Base-by-base conservation (phyloP, 2,329 filamentous ascomycete species). In the Beauveria brongniartii region DNA sequence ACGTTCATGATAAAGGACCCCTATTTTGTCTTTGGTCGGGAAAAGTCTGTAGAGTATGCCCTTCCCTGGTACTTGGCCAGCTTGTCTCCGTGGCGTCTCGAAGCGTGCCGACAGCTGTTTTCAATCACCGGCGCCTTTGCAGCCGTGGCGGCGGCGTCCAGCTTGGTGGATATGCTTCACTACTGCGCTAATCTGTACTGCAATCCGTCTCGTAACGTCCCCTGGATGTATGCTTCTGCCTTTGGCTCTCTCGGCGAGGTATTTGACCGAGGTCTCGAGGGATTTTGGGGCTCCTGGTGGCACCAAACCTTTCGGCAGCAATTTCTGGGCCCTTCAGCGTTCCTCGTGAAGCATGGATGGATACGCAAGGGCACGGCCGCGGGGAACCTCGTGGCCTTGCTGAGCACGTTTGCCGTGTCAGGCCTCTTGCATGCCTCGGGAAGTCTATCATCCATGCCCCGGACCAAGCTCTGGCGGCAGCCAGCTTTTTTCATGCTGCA, bases 281-380 rank as follows among this genome's bases (percentile, higher is more conserved):
- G 92, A 1, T 89, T 88, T 74, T 97, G 93, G 93, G 87, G 89
- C 50, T 80, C 78, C 24, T 93, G 86, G 81, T 97, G 93, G 93
- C 93, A 97, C 72, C 92, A 97, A 73, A 87, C 88, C 3, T 95
- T 96, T 75, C 88, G 92, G 1, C 81, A 85, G 60, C 85, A 83
- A 2, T 92, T 93, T 69, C 74, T 82, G 44, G 81, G 85, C 4
- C 87, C 88, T 0, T 75, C 80, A 0, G 72, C 72, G 2, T 82
- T 77, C 67, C 67, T 88, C 61, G 70, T 73, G 9, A 65, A 71
- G 63, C 58, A 63, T 46, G 73, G 78, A 20, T 70, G 77, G 65
- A 54, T 84, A 62, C 66, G 64, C 63, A 65, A 69, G 65, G 66
- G 73, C 57, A 66, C 71, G 34, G 10, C 56, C 8, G 6, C 62